Base-by-base conservation (phyloP, 257 asterid genomes). In the Craterostigma plantagineum region DNA sequence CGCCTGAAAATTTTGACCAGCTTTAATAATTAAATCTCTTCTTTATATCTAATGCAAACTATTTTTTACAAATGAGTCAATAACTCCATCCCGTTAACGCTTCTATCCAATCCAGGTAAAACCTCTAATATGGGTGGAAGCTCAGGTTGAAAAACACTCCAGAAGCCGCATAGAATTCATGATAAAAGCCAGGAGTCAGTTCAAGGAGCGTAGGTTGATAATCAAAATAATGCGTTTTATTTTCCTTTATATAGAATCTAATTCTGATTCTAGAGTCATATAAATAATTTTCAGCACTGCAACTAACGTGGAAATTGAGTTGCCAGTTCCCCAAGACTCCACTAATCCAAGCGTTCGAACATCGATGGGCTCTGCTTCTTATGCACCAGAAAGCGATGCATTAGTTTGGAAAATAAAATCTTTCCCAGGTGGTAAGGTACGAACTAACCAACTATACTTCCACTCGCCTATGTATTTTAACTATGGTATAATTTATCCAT, bases 171-270 rank as follows among this genome's bases (percentile, higher is more conserved):
- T 67, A 11, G 75, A 61, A 52, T 51, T 71, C 15, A 38, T 56
- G 47, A 67, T 71, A 54, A 71, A 71, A 58, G 79, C 72, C 57
- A 40, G 72, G 43, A 71, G 75, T 57, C 75, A 71, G 62, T 71
- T 71, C 66, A 71, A 71, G 71, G 79, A 71, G 53, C 72, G 72
- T 45, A 71, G 79, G 79, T 71, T n/a, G n/a, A n/a, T n/a, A n/a
- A n/a, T n/a, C n/a, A n/a, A n/a, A 49, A 7, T 10, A 4, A 11
- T 18, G 11, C 16, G 46, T 41, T 11, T 11, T 1, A 14, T 23
- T 15, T 35, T 10, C 16, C 11, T 11, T 44, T 33, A 35, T 12
- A 9, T n/a, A 4, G 12, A 30, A 4, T 23, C 7, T 18, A 8
- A 4, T 18, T n/a, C 1, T 30, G 9, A 5, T 4, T 18, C 33